Conservation (phyloP, 306 rosid species). For the Quercus gilva region DNA sequence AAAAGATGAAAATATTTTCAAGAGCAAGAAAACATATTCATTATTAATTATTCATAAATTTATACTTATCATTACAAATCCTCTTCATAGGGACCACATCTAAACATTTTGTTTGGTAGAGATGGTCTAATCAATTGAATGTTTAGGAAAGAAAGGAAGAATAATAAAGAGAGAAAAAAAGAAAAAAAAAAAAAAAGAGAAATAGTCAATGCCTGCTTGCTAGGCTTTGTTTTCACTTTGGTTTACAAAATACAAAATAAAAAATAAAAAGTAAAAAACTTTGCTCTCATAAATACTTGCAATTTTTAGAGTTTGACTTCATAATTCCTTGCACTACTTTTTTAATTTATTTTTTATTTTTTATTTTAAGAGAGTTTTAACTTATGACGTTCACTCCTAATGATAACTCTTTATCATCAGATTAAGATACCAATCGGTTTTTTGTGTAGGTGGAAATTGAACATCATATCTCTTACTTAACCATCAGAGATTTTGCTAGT, state of each 20-base stretch:
- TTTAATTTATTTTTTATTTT: too few relatives aligned
- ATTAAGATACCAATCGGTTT: accelerated
- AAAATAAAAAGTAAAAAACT: not conserved
- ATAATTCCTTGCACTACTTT: not conserved
- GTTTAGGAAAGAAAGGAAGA: constrained; percentile 23
- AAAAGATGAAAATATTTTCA: not conserved
- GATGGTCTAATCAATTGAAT: constrained; percentile 29
- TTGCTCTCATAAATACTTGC: not conserved
- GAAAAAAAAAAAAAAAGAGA: not conserved
- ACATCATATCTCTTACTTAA: too few relatives aligned
- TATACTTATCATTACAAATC: constrained; percentile 11
- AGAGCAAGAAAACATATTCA: not conserved
- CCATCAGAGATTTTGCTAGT: too few relatives aligned
- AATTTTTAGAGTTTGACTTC: not conserved
- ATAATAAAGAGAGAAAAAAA: not conserved
- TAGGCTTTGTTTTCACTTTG: not conserved
- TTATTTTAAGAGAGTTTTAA: too few relatives aligned
- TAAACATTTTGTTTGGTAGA: constrained; percentile 8
- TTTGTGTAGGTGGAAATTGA: accelerated
- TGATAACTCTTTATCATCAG: too few relatives aligned
- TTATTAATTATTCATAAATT: constrained; percentile 1
- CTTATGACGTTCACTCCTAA: accelerated
- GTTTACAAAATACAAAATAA: too few relatives aligned
- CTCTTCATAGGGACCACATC: constrained; percentile 18
- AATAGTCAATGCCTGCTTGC: constrained; percentile 14